A percentile compares a stretch with the other conserved stretches of the same genome.
Evolutionary conservation across 148 eudicot species (phyloP).

Genomic region (Rhododendron henanense): DNA sequence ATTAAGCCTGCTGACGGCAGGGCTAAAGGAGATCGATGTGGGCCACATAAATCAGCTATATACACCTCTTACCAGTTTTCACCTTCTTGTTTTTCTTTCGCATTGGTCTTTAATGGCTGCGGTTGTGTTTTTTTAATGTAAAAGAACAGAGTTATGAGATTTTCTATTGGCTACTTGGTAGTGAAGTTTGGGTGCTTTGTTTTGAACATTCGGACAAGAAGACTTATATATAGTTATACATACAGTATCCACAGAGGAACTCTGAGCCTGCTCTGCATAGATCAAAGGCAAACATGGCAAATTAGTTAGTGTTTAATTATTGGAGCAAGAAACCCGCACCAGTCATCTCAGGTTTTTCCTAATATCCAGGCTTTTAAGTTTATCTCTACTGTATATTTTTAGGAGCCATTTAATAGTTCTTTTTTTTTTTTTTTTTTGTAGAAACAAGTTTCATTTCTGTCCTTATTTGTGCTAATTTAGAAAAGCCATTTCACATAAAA

Average conservation of each 20-base stretch:
- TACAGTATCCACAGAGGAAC: neutral
- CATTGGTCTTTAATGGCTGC: neutral
- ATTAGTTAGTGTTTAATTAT: neutral
- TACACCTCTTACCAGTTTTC: neutral
- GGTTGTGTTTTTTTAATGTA: neutral
- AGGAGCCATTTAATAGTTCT: neutral
- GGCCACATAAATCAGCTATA: neutral
- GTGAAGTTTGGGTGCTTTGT: neutral
- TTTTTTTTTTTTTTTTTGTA: neutral
- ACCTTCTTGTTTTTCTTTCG: neutral
- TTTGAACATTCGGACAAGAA: neutral
- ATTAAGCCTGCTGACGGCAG: neutral
- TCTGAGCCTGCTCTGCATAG: neutral
- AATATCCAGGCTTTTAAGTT: neutral
- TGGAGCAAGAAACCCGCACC: neutral
- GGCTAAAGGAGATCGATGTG: neutral
- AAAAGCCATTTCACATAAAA: neutral
- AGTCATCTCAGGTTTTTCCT: too few relatives aligned
- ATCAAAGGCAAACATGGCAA: neutral
- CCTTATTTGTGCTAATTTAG: neutral
- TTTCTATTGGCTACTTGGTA: neutral
- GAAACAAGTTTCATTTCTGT: neutral
- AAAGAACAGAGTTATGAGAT: neutral
- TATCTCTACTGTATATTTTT: neutral
- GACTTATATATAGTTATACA: neutral